These are phyloP conservation scores for Epichloe sylvatica DNA, from an alignment of 2,329 filamentous ascomycete genomes.

Conservation along the genomic window DNA sequence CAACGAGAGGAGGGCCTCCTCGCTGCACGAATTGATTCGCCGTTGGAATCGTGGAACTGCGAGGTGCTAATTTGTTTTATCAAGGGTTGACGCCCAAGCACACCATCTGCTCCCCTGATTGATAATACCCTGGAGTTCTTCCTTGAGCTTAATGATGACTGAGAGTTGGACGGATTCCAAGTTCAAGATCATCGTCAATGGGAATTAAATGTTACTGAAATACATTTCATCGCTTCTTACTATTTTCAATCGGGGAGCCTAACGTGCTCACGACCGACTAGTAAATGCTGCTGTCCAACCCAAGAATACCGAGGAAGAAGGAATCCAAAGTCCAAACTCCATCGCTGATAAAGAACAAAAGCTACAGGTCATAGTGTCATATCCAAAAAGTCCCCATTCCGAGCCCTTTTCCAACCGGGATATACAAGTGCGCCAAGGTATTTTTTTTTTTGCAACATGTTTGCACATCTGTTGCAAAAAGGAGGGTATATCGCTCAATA, in stretches of 20 bases:
- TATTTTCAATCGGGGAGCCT: no score
- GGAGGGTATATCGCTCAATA: conserved; percentile 26
- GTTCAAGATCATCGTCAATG: no score
- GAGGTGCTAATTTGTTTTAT: background rate
- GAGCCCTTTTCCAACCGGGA: background rate
- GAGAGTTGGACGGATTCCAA: no score
- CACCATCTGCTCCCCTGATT: background rate
- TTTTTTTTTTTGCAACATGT: background rate
- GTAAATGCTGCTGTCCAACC: background rate
- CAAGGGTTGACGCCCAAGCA: background rate
- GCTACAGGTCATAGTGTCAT: conserved; percentile 1
- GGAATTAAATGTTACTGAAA: no score
- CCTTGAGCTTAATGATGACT: no score
- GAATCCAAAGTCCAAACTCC: conserved; percentile 4
- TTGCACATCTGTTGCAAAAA: background rate
- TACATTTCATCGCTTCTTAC: no score
- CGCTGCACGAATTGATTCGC: background rate
- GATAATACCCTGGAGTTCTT: no score
- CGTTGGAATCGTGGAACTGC: background rate
- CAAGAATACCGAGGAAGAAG: no score
- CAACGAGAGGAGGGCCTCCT: background rate
- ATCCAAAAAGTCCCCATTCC: background rate
- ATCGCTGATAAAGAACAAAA: conserved; percentile 5
- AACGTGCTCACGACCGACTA: background rate
- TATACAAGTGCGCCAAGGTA: background rate